phyloP scores from a whole-genome alignment of 1,139 yeast species.

The Yamadazyma buinensis region DNA sequence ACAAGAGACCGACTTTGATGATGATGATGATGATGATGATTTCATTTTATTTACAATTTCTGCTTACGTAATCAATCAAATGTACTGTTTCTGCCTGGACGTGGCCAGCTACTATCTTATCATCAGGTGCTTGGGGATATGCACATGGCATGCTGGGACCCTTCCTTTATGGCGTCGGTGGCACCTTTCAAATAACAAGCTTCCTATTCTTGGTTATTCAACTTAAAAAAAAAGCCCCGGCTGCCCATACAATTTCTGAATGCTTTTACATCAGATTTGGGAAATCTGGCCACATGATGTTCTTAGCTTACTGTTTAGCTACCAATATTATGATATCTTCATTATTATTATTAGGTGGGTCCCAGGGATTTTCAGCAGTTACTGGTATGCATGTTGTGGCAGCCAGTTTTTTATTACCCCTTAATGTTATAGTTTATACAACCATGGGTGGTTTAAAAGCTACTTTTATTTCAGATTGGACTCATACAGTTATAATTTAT shows the following conservation, averaged over 20 bases:
- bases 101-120: conserved; percentile 38
- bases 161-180: conserved; percentile 74
- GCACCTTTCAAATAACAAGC: conserved; percentile 65
- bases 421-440: conserved; percentile 48
- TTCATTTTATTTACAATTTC: too few species aligned
- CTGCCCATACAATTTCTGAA: conserved; percentile 74
- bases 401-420: conserved; percentile 38
- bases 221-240: conserved; percentile 68
- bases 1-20: too few species aligned
- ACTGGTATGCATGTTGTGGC: conserved; percentile 19
- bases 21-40: too few species aligned
- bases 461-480: conserved; percentile 44
- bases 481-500: conserved; percentile 38
- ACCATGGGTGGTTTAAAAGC: conserved; percentile 45
- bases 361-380: conserved; percentile 15
- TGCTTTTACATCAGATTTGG: conserved; percentile 70
- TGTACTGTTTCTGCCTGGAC: conserved; percentile 41
- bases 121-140: conserved; percentile 32
- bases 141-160: conserved; percentile 48
- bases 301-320: conserved; percentile 14
- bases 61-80: too few species aligned
- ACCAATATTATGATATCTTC: conserved; percentile 16
- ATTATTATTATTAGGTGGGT: conserved; percentile 16
- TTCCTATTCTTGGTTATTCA: conserved; percentile 75
- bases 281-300: conserved; percentile 21